Conservation (phyloP, 2,329 filamentous ascomycete species). For the Pseudocercospora fijiensis region DNA sequence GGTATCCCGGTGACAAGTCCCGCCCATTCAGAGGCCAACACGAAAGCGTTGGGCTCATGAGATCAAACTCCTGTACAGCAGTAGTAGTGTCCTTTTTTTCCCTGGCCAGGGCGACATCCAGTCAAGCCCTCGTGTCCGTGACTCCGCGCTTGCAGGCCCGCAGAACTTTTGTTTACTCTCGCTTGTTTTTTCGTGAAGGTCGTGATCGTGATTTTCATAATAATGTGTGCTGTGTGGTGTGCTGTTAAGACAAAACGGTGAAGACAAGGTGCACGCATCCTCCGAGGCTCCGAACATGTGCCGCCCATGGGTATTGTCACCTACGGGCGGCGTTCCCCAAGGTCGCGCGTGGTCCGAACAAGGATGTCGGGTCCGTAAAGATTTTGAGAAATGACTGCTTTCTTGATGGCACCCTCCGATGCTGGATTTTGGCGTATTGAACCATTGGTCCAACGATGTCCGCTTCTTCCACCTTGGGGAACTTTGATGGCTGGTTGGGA, state of each 20-base stretch:
- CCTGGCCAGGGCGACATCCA: not conserved
- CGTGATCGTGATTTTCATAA: conserved; percentile 16
- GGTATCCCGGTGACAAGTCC: conserved; percentile 11
- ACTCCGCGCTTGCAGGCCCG: conserved; percentile 18
- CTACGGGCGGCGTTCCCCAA: conserved; percentile 24
- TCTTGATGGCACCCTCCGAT: conserved; percentile 30
- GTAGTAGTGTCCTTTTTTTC: conserved; percentile 1
- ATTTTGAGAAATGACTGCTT: conserved; percentile 36
- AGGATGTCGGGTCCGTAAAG: conserved; percentile 37
- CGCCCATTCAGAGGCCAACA: not conserved
- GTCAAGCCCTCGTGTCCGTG: conserved; percentile 5
- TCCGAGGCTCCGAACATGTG: not conserved
- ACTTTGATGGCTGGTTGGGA: conserved; percentile 70
- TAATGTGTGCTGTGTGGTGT: not conserved
- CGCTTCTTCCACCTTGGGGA: conserved; percentile 81
- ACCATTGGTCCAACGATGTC: conserved; percentile 94
- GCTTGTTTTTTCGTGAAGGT: conserved; percentile 8
- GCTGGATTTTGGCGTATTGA: conserved; percentile 42
- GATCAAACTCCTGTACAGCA: conserved; percentile 5
- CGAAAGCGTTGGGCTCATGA: not conserved
- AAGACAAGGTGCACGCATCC: not conserved
- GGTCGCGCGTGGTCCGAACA: conserved; percentile 27
- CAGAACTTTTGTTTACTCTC: conserved; percentile 16
- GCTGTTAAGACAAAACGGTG: conserved; percentile 9
- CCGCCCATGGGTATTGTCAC: conserved; percentile 12